Evolutionary conservation across 768 basidiomycete genomes (phyloP), one percentile per base, ranked within the genome.

Genomic region (Lyophyllum atratum): DNA sequence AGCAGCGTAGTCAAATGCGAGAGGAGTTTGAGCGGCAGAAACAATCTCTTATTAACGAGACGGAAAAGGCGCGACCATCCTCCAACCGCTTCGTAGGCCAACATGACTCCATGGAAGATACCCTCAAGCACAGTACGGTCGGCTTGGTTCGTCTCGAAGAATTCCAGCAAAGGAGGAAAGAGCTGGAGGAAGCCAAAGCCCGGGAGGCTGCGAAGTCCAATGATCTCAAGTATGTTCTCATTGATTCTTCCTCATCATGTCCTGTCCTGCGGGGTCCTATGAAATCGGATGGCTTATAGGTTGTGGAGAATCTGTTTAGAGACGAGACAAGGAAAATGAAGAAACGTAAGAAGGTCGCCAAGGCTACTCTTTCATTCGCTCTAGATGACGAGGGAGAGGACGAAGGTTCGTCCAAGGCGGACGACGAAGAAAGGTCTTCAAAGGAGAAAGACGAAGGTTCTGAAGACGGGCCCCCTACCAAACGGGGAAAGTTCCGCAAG

Each of bases 41-140:
- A 64, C 85, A 89, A 68, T 81, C 81, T 45, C 85, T 94, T 70
- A 86, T 92, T 65, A 85, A 81, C 68, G 95, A 97, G 75, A 95
- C 94, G 2, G 92, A 96, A 77, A 95, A 95, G 72, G 87, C 92
- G 37, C 89, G 93, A 28, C 92, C 94, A 4, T 91, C 92, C 0
- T 74, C 85, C 3, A 87, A 89, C 68, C 90, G 95, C 59, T 98
- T 98, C 72, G 91, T 96, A 34, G 93, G 93, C 1, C 92, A 95
- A 70, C 85, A 92, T 73, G 95, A 98, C 69, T 93, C 92, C 4
- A 86, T 97, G 81, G 96, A 98, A 71, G 96, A 98, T 57, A 82
- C 85, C 7, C 81, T 98, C 49, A 97, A 96, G 80, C 81, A 93
- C 59, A 88, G 81, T 48, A 98, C 96, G 1, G 85, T 98, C 43